Percentiles rank a stretch among this genome's conserved stretches.
Evolutionary conservation across 2,329 filamentous ascomycete genomes (phyloP).

Genomic region (Penicillium sp.): DNA sequence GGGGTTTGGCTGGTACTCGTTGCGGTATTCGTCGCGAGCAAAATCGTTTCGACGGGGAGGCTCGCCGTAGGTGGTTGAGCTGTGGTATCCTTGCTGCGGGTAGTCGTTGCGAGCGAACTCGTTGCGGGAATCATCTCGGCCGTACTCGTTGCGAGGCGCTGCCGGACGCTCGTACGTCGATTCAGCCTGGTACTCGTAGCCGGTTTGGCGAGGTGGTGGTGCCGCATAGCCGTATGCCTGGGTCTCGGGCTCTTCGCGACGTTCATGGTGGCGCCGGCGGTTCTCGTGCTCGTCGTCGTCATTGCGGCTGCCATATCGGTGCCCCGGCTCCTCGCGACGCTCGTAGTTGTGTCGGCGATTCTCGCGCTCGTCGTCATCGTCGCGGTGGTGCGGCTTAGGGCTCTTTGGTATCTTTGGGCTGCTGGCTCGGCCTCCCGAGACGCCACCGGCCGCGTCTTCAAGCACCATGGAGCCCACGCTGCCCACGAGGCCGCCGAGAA

Average conservation of each 20-base stretch:
- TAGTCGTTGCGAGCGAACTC: slow-evolving; percentile 6
- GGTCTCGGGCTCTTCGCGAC: slow-evolving; percentile 18
- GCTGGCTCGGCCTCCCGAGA: slow-evolving; percentile 5
- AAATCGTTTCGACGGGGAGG: slow-evolving; percentile 11
- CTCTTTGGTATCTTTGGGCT: slow-evolving; percentile 8
- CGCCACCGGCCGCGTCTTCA: slow-evolving; percentile 47
- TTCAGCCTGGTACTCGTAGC: slow-evolving; percentile 23
- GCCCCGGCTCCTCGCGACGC: slow-evolving; percentile 17
- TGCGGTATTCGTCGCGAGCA: slow-evolving; percentile 1
- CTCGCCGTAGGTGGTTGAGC: slow-evolving; percentile 16
- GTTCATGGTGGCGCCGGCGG: slow-evolving; percentile 10
- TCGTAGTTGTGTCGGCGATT: slow-evolving; percentile 7
- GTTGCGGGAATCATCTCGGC: not conserved
- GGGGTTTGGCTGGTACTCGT: slow-evolving; percentile 13
- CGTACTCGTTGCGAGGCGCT: slow-evolving; percentile 8
- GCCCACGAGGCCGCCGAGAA: slow-evolving; percentile 69
- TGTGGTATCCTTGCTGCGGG: not conserved
- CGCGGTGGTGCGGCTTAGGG: slow-evolving; percentile 7
- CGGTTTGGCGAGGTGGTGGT: slow-evolving; percentile 5
- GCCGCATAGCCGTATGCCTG: slow-evolving; percentile 11
- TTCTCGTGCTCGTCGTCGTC: slow-evolving; percentile 11
- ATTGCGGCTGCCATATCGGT: not conserved
- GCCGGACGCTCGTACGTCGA: slow-evolving; percentile 15
- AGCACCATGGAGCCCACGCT: slow-evolving; percentile 64
- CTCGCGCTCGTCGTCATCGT: slow-evolving; percentile 10